These are phyloP conservation scores for Boletus sp. DNA, from an alignment of 768 basidiomycete genomes.

Conservation along the genomic window DNA sequence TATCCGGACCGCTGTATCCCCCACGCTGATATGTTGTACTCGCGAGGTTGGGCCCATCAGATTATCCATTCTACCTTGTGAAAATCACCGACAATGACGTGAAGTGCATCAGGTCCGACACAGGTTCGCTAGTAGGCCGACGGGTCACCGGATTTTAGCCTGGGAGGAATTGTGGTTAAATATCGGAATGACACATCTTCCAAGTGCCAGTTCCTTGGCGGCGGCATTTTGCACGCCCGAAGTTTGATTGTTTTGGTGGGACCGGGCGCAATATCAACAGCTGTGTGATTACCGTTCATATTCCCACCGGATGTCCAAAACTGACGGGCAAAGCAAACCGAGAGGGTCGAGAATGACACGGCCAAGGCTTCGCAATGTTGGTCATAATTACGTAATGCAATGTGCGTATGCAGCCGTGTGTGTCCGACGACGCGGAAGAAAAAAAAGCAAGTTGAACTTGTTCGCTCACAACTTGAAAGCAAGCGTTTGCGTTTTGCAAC, in stretches of 20 bases:
- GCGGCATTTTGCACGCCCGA: background rate
- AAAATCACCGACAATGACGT: conserved; percentile 20
- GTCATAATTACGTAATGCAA: conserved; percentile 13
- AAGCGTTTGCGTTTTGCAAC: background rate
- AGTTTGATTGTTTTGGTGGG: conserved; percentile 1
- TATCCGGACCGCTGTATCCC: conserved; percentile 26
- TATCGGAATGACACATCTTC: conserved; percentile 4
- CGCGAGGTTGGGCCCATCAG: conserved; percentile 14
- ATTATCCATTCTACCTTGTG: conserved; percentile 19
- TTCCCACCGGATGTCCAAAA: conserved; percentile 3
- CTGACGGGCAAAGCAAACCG: background rate
- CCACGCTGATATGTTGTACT: conserved; percentile 14
- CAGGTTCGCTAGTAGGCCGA: conserved; percentile 6
- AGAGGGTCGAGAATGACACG: background rate
- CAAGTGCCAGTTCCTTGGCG: background rate
- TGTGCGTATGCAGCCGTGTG: background rate
- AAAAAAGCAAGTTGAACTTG: conserved; percentile 1
- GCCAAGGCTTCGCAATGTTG: background rate
- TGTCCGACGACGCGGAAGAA: background rate
- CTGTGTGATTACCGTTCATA: background rate
- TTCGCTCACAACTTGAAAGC: conserved; percentile 1
- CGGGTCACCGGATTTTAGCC: background rate
- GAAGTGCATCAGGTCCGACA: conserved; percentile 1
- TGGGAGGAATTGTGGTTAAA: conserved; percentile 9
- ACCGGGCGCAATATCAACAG: background rate